Conservation (phyloP, 2,329 filamentous ascomycete genomes). For the Curvularia verruculosa region DNA sequence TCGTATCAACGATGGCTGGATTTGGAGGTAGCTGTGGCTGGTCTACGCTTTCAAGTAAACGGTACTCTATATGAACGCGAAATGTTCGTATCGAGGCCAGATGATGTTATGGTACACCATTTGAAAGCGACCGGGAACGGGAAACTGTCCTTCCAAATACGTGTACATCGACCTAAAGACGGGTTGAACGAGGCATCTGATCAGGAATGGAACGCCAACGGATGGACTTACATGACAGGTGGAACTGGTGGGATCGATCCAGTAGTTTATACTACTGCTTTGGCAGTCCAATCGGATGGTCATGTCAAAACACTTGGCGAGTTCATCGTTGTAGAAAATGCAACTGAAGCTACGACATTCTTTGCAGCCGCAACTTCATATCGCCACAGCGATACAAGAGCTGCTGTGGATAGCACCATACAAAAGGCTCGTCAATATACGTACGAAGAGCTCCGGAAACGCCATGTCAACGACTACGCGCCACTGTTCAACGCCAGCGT, state of each 20-base stretch:
- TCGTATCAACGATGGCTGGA: conserved; percentile 11
- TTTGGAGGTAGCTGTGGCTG: not conserved
- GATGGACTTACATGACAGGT: conserved; percentile 10
- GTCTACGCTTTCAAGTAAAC: conserved; percentile 5
- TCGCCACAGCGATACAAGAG: conserved; percentile 38
- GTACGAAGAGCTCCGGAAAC: conserved; percentile 28
- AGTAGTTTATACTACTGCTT: conserved; percentile 7
- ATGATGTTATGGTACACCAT: conserved; percentile 18
- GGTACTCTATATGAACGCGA: conserved; percentile 8
- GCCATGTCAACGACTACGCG: conserved; percentile 45
- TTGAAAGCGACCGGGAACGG: conserved; percentile 3
- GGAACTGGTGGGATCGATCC: conserved; percentile 7
- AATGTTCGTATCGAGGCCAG: conserved; percentile 10
- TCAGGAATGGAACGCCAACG: conserved; percentile 10
- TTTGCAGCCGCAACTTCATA: conserved; percentile 53
- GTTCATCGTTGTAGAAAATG: conserved; percentile 28
- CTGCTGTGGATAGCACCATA: conserved; percentile 34
- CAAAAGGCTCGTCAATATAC: conserved; percentile 23
- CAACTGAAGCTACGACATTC: conserved; percentile 46
- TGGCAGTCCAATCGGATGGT: conserved; percentile 8
- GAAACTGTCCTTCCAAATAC: conserved; percentile 11
- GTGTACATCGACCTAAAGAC: conserved; percentile 10
- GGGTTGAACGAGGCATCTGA: conserved; percentile 9
- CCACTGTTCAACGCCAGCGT: conserved; percentile 14
- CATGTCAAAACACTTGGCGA: conserved; percentile 7